phyloP scores from a whole-genome alignment of 176 grass and related monocot species.

The Olyra latifolia region DNA sequence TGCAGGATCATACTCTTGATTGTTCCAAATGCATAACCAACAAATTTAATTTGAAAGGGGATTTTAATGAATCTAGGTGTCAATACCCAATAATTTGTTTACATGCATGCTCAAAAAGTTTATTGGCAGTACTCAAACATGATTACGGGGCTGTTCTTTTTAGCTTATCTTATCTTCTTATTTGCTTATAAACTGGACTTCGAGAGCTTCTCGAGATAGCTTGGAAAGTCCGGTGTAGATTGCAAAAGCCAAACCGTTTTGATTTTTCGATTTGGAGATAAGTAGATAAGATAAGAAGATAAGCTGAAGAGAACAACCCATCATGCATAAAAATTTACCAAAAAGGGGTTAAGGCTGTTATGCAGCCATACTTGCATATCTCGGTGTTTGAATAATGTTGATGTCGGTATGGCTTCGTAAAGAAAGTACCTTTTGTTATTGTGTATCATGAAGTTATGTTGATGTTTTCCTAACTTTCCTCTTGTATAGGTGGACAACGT shows the following conservation, averaged over 20 bases:
- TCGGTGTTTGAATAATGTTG: slow-evolving; percentile 5
- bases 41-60: not conserved
- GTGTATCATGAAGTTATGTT: slow-evolving; percentile 8
- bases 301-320: no score
- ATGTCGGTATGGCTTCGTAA: not conserved
- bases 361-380: not conserved
- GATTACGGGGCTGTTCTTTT: no score
- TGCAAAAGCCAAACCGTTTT: no score
- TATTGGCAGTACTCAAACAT: not conserved
- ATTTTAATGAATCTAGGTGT: not conserved
- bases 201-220: no score
- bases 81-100: not conserved
- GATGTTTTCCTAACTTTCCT: not conserved
- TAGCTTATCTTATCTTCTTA: no score
- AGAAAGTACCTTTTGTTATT: not conserved
- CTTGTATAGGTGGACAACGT: slow-evolving; percentile 31
- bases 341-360: not conserved
- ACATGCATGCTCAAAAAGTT: not conserved
- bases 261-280: no score
- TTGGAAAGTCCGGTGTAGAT: no score
- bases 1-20: not conserved
- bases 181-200: no score
- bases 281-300: no score
- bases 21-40: not conserved
- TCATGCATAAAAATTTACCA: not conserved